These are phyloP conservation scores for Tolypocladium endophyticum DNA, from an alignment of 2,329 filamentous ascomycete species.

Conservation along the genomic window DNA sequence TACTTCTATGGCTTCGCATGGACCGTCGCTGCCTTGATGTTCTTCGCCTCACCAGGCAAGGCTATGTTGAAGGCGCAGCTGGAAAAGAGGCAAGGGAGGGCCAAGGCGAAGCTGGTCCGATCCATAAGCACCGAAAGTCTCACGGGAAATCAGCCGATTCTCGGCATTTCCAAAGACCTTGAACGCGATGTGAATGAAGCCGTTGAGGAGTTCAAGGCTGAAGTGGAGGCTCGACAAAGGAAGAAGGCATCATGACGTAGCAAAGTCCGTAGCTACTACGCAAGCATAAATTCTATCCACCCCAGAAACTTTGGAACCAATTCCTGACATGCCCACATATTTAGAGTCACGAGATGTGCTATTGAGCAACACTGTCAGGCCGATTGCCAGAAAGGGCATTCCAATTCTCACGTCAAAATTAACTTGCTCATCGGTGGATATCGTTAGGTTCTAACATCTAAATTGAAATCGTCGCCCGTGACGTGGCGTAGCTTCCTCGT, in stretches of 20 bases:
- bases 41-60: slow-evolving; percentile 77
- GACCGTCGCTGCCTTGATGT: slow-evolving; percentile 51
- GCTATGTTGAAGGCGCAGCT: slow-evolving; percentile 42
- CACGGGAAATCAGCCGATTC: slow-evolving; percentile 47
- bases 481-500: background rate
- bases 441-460: background rate
- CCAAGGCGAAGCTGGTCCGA: slow-evolving; percentile 34
- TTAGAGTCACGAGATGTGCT: background rate
- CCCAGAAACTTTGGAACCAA: background rate
- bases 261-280: background rate
- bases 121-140: slow-evolving; percentile 48
- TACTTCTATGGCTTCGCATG: slow-evolving; percentile 79
- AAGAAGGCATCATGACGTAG: slow-evolving; percentile 7
- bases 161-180: slow-evolving; percentile 72
- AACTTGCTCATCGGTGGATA: background rate
- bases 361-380: background rate
- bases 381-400: background rate
- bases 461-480: background rate
- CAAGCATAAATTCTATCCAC: background rate
- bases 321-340: background rate
- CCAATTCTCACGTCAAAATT: background rate
- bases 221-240: slow-evolving; percentile 49
- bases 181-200: slow-evolving; percentile 68
- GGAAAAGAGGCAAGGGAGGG: slow-evolving; percentile 43
- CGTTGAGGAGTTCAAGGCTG: slow-evolving; percentile 60